Percentiles rank a stretch among this genome's conserved stretches.
Evolutionary conservation across 805 yeast genomes (phyloP).

Genomic region (Yarrowia sp.): DNA sequence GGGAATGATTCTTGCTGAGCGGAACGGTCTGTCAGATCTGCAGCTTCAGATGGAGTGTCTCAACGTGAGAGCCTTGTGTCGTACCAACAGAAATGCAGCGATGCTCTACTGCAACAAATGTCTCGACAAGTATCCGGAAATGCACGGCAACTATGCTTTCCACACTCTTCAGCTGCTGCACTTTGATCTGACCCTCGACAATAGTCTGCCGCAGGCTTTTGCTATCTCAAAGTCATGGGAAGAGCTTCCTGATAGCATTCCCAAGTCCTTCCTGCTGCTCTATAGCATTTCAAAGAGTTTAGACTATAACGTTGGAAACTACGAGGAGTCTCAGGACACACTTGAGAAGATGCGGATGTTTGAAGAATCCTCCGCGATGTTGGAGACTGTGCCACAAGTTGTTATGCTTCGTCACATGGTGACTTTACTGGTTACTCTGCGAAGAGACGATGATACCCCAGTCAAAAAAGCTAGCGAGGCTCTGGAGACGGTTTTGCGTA

Average conservation of each 20-base stretch:
- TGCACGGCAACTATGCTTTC: constrained; percentile 1
- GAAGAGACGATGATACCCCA: neutral
- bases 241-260: neutral
- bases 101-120: neutral
- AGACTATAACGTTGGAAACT: neutral
- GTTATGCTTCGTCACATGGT: neutral
- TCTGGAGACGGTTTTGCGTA: neutral
- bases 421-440: neutral
- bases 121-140: neutral
- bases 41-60: constrained; percentile 24
- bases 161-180: neutral
- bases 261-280: neutral
- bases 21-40: constrained; percentile 3
- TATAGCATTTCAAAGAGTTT: neutral
- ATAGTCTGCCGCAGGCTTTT: neutral
- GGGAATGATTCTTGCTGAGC: constrained; percentile 10
- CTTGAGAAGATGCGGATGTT: neutral
- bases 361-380: too few species aligned
- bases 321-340: neutral
- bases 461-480: neutral
- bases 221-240: neutral
- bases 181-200: neutral
- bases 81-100: constrained; percentile 7
- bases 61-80: constrained; percentile 6
- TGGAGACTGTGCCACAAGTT: neutral